A percentile compares a stretch with the other conserved stretches of the same genome.
Conservation (phyloP, 208 protist genomes). For the Leishmania tarentolae region DNA sequence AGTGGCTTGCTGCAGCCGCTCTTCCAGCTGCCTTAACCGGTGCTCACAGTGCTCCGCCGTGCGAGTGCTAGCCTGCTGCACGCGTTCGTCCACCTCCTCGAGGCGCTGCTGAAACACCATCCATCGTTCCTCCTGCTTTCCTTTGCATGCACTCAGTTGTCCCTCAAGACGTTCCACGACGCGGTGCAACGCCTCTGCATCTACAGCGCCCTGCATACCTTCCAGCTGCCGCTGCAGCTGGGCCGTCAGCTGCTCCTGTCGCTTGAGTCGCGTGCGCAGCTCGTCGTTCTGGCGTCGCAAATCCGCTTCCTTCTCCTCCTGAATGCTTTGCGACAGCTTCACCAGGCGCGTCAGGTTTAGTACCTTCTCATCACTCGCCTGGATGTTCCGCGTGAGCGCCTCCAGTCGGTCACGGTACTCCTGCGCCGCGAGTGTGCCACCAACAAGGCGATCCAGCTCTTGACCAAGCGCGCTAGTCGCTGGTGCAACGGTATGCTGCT, state of each 20-base stretch:
- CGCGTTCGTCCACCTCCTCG: constrained; percentile 12
- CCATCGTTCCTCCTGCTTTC: constrained; percentile 33
- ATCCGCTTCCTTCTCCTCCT: constrained; percentile 69
- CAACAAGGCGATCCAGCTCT: constrained; percentile 57
- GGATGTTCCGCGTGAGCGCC: constrained; percentile 41
- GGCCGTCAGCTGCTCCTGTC: constrained; percentile 63
- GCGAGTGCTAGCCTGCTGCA: constrained; percentile 3
- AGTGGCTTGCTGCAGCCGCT: constrained; percentile 17
- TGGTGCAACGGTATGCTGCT: neutral
- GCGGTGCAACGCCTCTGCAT: constrained; percentile 24
- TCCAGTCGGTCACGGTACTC: constrained; percentile 62
- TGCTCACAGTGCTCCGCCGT: constrained; percentile 29
- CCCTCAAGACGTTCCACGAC: constrained; percentile 23
- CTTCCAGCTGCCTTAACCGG: constrained; percentile 28
- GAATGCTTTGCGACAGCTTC: constrained; percentile 74
- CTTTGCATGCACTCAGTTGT: constrained; percentile 8
- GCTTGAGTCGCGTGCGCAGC: constrained; percentile 61
- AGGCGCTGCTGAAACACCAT: constrained; percentile 24
- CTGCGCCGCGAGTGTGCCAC: constrained; percentile 72
- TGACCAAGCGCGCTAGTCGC: constrained; percentile 23
- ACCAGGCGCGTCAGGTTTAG: constrained; percentile 81
- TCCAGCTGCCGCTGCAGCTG: constrained; percentile 51
- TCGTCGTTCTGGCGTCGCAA: constrained; percentile 72
- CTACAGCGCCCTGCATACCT: constrained; percentile 18
- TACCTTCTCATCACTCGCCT: constrained; percentile 77